Base-by-base conservation (phyloP, 129 eudicot genomes). In the Apium graveolens region DNA sequence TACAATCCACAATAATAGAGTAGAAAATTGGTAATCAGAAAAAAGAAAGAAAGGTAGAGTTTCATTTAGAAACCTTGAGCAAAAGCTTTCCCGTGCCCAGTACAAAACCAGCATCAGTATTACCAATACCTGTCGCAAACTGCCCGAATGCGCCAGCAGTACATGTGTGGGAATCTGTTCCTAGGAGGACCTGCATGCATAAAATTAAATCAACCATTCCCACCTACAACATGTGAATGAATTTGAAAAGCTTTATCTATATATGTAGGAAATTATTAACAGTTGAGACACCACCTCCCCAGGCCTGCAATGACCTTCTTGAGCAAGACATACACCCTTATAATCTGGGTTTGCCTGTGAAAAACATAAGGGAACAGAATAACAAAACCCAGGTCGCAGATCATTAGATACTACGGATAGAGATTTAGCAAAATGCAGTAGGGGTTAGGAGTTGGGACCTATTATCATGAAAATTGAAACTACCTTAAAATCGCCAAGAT, bases 251-350 rank as follows among this genome's bases (percentile, higher is more conserved):
- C 16, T 8, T 21, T 29, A 60, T 38, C 17, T 73, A 74, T 70
- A 17, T 20, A 21, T 24, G 24, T 21, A 24, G 12, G 12, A 55
- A 55, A 8, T 24, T 21, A 55, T 32, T 16, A 21, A 21, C 44
- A 48, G 24, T 39, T 10, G 5, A 71, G 32, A 26, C 18, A 37
- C 43, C 76, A 95, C 98, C 97, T 95, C 98, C 85, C 98, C 98
- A 81, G 98, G 98, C 82, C 98, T 83, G 85, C 98, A 95, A 82
- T 95, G 98, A 79, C 98, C 98, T 85, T 95, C 98, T 86, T 95
- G 97, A 24, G 98, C 98, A 86, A 95, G 98, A 87, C 98, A 95
- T 73, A 95, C 98, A 80, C 98, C 98, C 87, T 95, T 95, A 79
- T 91, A 95, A 82, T 95, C 97, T 78, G 98, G 98, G 81, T 94